These are phyloP conservation scores for Zostera marina DNA, from an alignment of 116 monocot genomes.

Conservation along the genomic window DNA sequence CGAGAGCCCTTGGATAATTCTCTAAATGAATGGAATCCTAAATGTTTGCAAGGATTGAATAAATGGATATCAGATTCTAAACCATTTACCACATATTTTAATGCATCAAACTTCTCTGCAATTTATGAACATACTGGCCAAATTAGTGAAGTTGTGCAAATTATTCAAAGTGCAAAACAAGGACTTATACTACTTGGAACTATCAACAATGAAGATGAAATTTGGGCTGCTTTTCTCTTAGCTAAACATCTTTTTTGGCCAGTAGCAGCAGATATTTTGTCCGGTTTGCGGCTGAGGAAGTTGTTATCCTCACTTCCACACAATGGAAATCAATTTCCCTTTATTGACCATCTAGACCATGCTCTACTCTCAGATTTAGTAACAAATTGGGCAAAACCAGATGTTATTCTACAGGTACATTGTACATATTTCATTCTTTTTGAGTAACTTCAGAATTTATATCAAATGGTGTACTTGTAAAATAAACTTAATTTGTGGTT, in stretches of 20 bases:
- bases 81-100: constrained; percentile 73
- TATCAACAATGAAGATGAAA: constrained; percentile 65
- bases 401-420: constrained; percentile 76
- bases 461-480: too few relatives aligned
- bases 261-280: constrained; percentile 60
- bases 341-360: constrained; percentile 80
- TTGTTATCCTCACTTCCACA: constrained; percentile 22
- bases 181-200: constrained; percentile 68
- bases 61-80: constrained; percentile 43
- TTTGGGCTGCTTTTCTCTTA: constrained; percentile 58
- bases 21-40: constrained; percentile 32
- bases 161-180: constrained; percentile 35
- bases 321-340: constrained; percentile 28
- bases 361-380: constrained; percentile 57
- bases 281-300: constrained; percentile 58
- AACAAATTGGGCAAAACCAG: constrained; percentile 44
- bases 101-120: constrained; percentile 13
- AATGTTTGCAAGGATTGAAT: constrained; percentile 65
- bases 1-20: constrained; percentile 63
- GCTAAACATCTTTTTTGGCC: constrained; percentile 82
- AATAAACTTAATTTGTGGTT: too few relatives aligned
- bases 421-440: neutral
- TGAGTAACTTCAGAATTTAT: too few relatives aligned
- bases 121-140: constrained; percentile 9
- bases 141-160: constrained; percentile 35